Conservation (phyloP, 1,139 yeast species). For the Trichomonascaceae sp. region DNA sequence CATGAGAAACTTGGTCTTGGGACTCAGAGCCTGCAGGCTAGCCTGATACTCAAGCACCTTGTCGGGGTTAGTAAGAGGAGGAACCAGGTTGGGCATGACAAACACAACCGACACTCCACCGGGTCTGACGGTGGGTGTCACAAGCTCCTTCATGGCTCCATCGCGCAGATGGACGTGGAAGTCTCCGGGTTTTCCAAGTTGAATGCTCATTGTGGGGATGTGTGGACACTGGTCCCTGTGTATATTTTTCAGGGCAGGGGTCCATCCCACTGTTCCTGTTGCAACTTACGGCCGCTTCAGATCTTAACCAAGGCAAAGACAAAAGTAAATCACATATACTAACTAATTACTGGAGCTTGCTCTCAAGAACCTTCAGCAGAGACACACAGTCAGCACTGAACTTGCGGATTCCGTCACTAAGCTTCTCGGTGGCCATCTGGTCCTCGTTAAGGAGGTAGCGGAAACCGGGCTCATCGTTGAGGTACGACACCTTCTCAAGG, state of each 20-base stretch:
- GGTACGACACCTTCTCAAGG: conserved; percentile 60
- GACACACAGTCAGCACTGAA: conserved; percentile 92
- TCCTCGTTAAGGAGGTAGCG: conserved; percentile 89
- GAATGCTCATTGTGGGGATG: neutral
- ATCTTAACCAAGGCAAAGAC: too few relatives aligned
- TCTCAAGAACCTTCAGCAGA: conserved; percentile 64
- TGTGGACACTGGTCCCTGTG: too few relatives aligned
- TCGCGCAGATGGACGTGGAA: conserved; percentile 95
- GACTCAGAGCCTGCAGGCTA: conserved; percentile 52
- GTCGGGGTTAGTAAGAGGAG: conserved; percentile 78
- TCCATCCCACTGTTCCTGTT: too few relatives aligned
- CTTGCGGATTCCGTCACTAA: conserved; percentile 94
- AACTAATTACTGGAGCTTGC: too few relatives aligned
- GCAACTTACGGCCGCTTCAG: too few relatives aligned
- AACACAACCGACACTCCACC: conserved; percentile 91
- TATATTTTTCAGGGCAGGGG: too few relatives aligned
- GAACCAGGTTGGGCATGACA: conserved; percentile 91
- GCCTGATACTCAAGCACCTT: conserved; percentile 59
- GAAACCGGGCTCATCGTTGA: conserved; percentile 81
- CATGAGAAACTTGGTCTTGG: conserved; percentile 82
- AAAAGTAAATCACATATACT: too few relatives aligned
- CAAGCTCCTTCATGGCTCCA: conserved; percentile 81
- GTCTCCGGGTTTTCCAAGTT: conserved; percentile 77
- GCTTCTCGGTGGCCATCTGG: conserved; percentile 97
- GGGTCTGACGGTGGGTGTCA: conserved; percentile 75